Conservation (phyloP, 2,329 filamentous ascomycete genomes). For the Graphilbum sp. region DNA sequence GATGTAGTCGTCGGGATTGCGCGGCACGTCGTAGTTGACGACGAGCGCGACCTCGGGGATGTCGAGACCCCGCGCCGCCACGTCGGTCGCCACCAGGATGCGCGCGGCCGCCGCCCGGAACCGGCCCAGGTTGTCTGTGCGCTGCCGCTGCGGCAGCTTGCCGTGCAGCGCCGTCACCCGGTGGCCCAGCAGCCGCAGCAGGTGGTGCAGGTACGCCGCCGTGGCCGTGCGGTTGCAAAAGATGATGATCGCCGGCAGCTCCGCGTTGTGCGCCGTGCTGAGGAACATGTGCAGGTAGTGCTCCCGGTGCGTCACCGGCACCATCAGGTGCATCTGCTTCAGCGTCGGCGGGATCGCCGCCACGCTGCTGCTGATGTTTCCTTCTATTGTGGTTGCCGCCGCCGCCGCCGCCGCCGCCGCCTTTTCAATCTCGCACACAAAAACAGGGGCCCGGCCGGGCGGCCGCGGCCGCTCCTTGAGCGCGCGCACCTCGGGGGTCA, state of each 20-base stretch:
- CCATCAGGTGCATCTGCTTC: slow-evolving; percentile 69
- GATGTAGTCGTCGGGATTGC: slow-evolving; percentile 95
- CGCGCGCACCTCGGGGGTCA: slow-evolving; percentile 80
- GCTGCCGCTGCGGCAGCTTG: slow-evolving; percentile 65
- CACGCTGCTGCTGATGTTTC: slow-evolving; percentile 49
- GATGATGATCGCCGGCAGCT: slow-evolving; percentile 76
- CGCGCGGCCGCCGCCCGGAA: slow-evolving; percentile 83
- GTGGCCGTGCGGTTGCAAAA: slow-evolving; percentile 90
- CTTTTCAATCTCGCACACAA: slow-evolving; percentile 77
- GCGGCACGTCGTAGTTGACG: slow-evolving; percentile 87
- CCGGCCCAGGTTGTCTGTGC: slow-evolving; percentile 72
- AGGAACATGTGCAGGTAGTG: slow-evolving; percentile 88
- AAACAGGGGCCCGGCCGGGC: slow-evolving; percentile 58
- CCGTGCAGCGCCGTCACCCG: slow-evolving; percentile 86
- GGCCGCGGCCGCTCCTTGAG: slow-evolving; percentile 62
- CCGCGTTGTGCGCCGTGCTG: slow-evolving; percentile 56
- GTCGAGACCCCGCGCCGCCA: slow-evolving; percentile 85
- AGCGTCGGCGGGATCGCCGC: slow-evolving; percentile 69
- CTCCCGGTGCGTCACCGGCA: slow-evolving; percentile 84
- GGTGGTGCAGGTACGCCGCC: slow-evolving; percentile 75
- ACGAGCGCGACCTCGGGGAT: slow-evolving; percentile 85
- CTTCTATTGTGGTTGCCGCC: no score
- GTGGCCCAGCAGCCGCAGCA: slow-evolving; percentile 72
- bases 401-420: slow-evolving; percentile 21
- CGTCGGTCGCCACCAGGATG: slow-evolving; percentile 86